Percentiles rank a stretch among this genome's conserved stretches.
Conservation (phyloP, 1,284 basidiomycete species). For the Macrocybe sp. region DNA sequence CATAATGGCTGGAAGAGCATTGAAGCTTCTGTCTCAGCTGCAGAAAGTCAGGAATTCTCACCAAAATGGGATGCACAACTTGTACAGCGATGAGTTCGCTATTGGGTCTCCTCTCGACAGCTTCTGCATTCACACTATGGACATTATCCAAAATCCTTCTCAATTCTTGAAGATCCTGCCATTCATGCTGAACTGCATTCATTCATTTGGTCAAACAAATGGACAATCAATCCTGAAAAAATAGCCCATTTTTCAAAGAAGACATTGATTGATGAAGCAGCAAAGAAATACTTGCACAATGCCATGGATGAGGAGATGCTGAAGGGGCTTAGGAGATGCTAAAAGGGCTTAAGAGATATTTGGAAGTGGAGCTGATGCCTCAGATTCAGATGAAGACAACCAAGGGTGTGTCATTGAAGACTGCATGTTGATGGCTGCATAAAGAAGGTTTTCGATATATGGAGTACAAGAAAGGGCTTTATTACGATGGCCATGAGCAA, state of each 20-base stretch:
- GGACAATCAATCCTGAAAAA: conserved; percentile 26
- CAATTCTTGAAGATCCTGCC: conserved; percentile 20
- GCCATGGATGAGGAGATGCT: conserved; percentile 23
- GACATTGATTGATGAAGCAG: conserved; percentile 17
- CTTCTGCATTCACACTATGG: conserved; percentile 20
- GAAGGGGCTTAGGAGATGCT: too few species aligned
- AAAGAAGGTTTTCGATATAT: too few species aligned
- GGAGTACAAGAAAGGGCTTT: too few species aligned
- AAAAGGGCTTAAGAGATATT: conserved; percentile 27
- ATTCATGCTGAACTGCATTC: conserved; percentile 18
- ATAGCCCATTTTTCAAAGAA: conserved; percentile 18
- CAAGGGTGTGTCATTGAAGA: conserved; percentile 17
- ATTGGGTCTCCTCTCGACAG: conserved; percentile 16
- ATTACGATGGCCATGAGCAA: conserved; percentile 30
- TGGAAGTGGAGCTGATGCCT: conserved; percentile 32
- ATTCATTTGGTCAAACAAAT: conserved; percentile 26
- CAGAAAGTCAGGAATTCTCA: conserved; percentile 21
- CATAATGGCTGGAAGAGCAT: conserved; percentile 11
- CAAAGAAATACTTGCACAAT: conserved; percentile 18
- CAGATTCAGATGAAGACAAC: conserved; percentile 13
- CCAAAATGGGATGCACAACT: conserved; percentile 17
- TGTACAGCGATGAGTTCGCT: conserved; percentile 17
- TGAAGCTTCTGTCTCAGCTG: conserved; percentile 20
- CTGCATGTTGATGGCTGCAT: too few species aligned
- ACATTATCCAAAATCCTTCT: conserved; percentile 22